A percentile compares a stretch with the other conserved stretches of the same genome.
phyloP scores from a whole-genome alignment of 2,329 filamentous ascomycete species.

The Exophiala bonariae region DNA sequence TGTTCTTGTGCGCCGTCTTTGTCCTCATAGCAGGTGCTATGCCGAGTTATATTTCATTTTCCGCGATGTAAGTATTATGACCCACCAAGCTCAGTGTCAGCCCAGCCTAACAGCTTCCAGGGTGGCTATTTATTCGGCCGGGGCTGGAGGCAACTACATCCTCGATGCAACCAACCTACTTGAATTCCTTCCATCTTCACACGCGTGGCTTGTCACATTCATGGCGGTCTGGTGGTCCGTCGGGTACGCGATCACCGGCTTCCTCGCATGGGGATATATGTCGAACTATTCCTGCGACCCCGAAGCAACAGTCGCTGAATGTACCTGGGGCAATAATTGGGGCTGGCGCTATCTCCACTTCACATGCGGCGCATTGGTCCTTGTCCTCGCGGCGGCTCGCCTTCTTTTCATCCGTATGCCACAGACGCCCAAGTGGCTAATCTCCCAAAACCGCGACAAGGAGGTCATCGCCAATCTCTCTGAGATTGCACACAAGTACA shows the following conservation, averaged over 20 bases:
- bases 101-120: too few relatives aligned
- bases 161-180: constrained; percentile 52
- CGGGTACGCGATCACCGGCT: constrained; percentile 32
- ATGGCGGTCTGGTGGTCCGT: constrained; percentile 36
- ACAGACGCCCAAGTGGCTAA: constrained; percentile 59
- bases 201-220: constrained; percentile 58
- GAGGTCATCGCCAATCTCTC: constrained; percentile 52
- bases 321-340: constrained; percentile 52
- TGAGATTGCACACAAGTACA: constrained; percentile 52
- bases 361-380: constrained; percentile 53
- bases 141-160: constrained; percentile 23
- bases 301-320: constrained; percentile 40
- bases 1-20: constrained; percentile 63
- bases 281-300: constrained; percentile 47
- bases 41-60: constrained; percentile 52
- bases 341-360: constrained; percentile 62
- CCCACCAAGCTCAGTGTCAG: too few relatives aligned
- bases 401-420: constrained; percentile 54
- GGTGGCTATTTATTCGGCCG: constrained; percentile 23
- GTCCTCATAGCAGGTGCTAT: constrained; percentile 65
- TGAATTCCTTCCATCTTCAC: constrained; percentile 56
- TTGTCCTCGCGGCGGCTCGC: constrained; percentile 54
- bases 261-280: constrained; percentile 57
- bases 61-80: too few relatives aligned
- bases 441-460: constrained; percentile 54